Conservation (phyloP, 1,284 basidiomycete species). For the Cerrena zonata region DNA sequence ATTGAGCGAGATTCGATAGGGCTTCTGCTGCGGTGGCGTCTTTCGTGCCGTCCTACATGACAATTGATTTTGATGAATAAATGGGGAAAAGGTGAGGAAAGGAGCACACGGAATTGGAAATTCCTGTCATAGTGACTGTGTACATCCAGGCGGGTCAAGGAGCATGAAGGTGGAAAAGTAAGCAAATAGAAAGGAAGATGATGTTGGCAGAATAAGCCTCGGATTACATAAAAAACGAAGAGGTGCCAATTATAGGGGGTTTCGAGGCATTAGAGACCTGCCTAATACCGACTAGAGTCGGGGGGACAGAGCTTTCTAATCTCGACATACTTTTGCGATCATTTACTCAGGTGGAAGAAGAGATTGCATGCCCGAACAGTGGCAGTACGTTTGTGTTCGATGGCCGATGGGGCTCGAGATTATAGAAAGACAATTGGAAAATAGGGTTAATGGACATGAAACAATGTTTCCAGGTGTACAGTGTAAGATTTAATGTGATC, state of each 20-base stretch:
- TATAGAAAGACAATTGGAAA: too few relatives aligned
- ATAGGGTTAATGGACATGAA: too few relatives aligned
- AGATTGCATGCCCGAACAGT: too few relatives aligned
- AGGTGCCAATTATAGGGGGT: not conserved
- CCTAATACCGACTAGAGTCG: not conserved
- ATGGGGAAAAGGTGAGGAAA: too few relatives aligned
- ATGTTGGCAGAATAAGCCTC: not conserved
- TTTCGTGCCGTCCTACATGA: constrained; percentile 41
- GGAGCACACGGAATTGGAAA: too few relatives aligned
- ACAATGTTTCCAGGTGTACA: too few relatives aligned
- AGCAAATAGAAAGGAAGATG: not conserved
- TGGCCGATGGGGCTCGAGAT: too few relatives aligned
- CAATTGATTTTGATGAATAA: too few relatives aligned
- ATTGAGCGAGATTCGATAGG: constrained; percentile 56
- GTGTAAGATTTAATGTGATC: too few relatives aligned
- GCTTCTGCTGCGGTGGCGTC: constrained; percentile 60
- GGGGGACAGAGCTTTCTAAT: not conserved
- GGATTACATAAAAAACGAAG: not conserved
- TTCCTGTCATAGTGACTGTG: not conserved
- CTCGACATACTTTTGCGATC: not conserved
- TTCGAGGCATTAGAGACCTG: not conserved
- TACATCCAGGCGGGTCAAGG: not conserved
- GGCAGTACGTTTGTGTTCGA: too few relatives aligned
- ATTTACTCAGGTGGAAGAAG: too few relatives aligned
- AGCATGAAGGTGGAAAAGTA: not conserved